Conservation (phyloP, 225 moss, liverwort and hornwort genomes). For the Sphagnum contortum region DNA sequence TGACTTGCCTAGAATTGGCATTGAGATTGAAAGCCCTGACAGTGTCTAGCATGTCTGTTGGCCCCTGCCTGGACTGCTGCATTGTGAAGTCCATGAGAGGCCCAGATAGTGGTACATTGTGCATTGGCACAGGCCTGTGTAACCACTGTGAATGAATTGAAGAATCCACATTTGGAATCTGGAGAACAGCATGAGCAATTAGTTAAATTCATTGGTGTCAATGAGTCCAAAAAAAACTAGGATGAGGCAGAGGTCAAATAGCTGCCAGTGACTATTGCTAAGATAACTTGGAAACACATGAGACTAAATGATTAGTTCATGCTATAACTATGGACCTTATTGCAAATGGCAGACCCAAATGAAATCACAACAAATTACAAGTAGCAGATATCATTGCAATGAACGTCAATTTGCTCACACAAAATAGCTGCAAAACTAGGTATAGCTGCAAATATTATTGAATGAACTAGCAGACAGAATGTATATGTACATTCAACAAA, state of each 20-base stretch:
- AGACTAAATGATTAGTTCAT: too few species aligned
- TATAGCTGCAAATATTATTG: too few species aligned
- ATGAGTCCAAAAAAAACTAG: not conserved
- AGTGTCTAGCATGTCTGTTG: conserved; percentile 65
- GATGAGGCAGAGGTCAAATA: not conserved
- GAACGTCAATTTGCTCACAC: too few species aligned
- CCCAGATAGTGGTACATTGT: conserved; percentile 62
- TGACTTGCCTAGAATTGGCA: conserved; percentile 50
- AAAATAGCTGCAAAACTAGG: too few species aligned
- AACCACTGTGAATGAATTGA: conserved; percentile 79
- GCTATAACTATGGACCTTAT: too few species aligned
- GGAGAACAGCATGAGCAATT: conserved; percentile 18
- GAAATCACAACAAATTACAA: too few species aligned
- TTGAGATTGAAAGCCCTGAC: conserved; percentile 71
- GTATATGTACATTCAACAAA: too few species aligned
- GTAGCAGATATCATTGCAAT: too few species aligned
- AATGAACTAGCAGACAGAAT: too few species aligned
- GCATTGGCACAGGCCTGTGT: conserved; percentile 76
- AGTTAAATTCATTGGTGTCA: not conserved
- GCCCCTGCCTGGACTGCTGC: conserved; percentile 77
- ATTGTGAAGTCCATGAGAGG: conserved; percentile 65
- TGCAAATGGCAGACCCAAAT: too few species aligned
- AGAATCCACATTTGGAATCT: conserved; percentile 92
- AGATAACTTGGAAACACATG: too few species aligned
- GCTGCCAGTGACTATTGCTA: too few species aligned